Evolutionary conservation across 371 early-diverging fungal species (phyloP).

Genomic region (Mortierella sp.): DNA sequence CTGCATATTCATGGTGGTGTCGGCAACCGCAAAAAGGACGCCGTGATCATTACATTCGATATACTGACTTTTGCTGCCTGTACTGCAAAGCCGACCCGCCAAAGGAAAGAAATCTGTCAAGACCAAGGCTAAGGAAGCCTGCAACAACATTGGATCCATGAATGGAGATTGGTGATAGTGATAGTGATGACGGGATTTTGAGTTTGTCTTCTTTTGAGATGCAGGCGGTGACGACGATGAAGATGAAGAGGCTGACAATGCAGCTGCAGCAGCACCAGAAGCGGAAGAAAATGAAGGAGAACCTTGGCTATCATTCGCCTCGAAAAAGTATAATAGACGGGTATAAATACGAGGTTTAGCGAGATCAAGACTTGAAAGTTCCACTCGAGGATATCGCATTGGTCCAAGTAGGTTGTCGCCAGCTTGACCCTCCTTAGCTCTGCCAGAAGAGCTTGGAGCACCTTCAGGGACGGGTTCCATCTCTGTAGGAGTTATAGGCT

Average conservation of each 20-base stretch:
- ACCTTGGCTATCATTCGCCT: conserved; percentile 27
- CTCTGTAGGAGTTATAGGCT: conserved; percentile 48
- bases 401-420: neutral
- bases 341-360: conserved; percentile 55
- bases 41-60: conserved; percentile 56
- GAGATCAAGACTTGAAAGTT: conserved; percentile 52
- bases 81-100: conserved; percentile 45
- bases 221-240: neutral
- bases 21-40: conserved; percentile 53
- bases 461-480: conserved; percentile 28
- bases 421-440: neutral
- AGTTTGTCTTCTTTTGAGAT: conserved; percentile 16
- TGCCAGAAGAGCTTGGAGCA: neutral
- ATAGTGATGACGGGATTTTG: conserved; percentile 29
- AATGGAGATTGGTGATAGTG: conserved; percentile 45
- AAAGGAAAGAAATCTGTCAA: conserved; percentile 51
- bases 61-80: conserved; percentile 14
- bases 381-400: conserved; percentile 34
- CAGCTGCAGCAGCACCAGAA: neutral
- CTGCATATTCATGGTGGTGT: conserved; percentile 27
- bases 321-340: conserved; percentile 54
- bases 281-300: conserved; percentile 10
- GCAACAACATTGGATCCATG: conserved; percentile 56
- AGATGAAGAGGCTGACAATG: conserved; percentile 4
- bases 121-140: conserved; percentile 52